Percentiles rank a stretch among this genome's conserved stretches.
Evolutionary conservation across 768 basidiomycete species (phyloP).

Genomic region (Fibroporia radiculosa): DNA sequence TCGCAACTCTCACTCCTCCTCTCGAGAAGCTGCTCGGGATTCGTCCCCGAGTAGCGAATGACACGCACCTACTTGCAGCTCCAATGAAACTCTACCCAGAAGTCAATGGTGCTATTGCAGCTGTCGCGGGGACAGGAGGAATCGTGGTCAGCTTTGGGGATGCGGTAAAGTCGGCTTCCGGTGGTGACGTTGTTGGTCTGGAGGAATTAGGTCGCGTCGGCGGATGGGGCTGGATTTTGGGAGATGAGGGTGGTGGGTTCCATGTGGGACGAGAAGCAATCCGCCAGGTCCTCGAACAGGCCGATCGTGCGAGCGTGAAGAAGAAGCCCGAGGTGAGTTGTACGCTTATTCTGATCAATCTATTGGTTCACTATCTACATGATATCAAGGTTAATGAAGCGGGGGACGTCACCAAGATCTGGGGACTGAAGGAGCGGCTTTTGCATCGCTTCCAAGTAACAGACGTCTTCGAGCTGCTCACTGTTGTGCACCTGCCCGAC

Average conservation of each 20-base stretch:
- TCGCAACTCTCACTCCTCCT: constrained; percentile 43
- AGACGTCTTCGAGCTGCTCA: constrained; percentile 56
- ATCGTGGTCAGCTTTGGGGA: constrained; percentile 56
- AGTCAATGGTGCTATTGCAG: constrained; percentile 55
- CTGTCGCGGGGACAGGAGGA: constrained; percentile 78
- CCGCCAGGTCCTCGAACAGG: constrained; percentile 53
- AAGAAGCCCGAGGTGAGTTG: constrained; percentile 1
- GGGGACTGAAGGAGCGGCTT: constrained; percentile 37
- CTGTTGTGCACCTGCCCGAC: constrained; percentile 58
- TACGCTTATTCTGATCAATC: not conserved
- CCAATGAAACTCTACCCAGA: constrained; percentile 59
- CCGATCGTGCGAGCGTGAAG: constrained; percentile 40
- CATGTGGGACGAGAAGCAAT: constrained; percentile 72
- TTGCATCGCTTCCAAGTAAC: constrained; percentile 48
- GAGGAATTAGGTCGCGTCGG: constrained; percentile 64
- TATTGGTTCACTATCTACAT: not conserved
- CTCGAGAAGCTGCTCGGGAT: constrained; percentile 53
- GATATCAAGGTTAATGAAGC: not conserved
- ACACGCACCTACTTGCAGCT: constrained; percentile 78
- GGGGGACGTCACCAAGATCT: constrained; percentile 1
- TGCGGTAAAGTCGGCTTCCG: constrained; percentile 4
- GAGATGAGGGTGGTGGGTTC: constrained; percentile 80
- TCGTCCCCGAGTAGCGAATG: constrained; percentile 61
- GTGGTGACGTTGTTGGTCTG: constrained; percentile 31
- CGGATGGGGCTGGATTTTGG: constrained; percentile 81